Evolutionary conservation across 1,284 basidiomycete species (phyloP), one percentile per base, ranked within the genome.

Genomic region (Fomitiporia mediterranea): DNA sequence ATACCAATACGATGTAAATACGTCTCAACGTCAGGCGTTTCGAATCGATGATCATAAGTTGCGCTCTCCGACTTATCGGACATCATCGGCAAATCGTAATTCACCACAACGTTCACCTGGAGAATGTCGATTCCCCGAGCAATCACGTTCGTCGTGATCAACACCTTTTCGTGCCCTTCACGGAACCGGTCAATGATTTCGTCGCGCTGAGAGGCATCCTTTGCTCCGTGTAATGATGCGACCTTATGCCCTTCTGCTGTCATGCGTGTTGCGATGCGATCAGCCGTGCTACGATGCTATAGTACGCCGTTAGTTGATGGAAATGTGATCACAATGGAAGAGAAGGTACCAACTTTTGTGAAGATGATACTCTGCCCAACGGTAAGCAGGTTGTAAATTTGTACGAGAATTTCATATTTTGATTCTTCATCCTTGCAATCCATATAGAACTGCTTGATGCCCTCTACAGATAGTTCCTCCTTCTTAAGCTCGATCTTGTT

Each of bases 61-160:
- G 15, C 84, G 80, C 65, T 89, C 86, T 65, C 82, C 84, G 50
- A 38, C 37, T 74, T 75, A 23, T 72, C 69, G 21, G 72, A 72
- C 74, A 92, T 81, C 63, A 92, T 77, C 0, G 97, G 97, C 51
- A 99, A 81, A 70, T 99, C 97, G 69, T 99, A 99, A 75, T 99
- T 98, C 68, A 96, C 91, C 19, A 97, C 94, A 91, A 98, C 94
- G 76, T 98, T 99, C 62, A 99, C 97, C 76, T 98, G 96, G 62
- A 94, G 80, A 66, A 99, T 98, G 68, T 99, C 97, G 75, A 99
- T 99, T 46, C 97, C 97, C 35, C 97, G 86, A 7, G 97, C 94
- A 63, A 99, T 90, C 65, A 99, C 97, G 72, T 99, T 99, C 53
- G 97, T 99, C 53, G 97, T 98, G 69, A 99, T 99, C 62, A 99